phyloP scores from a whole-genome alignment of 163 green algal genomes.

The Scenedesmus sp. region DNA sequence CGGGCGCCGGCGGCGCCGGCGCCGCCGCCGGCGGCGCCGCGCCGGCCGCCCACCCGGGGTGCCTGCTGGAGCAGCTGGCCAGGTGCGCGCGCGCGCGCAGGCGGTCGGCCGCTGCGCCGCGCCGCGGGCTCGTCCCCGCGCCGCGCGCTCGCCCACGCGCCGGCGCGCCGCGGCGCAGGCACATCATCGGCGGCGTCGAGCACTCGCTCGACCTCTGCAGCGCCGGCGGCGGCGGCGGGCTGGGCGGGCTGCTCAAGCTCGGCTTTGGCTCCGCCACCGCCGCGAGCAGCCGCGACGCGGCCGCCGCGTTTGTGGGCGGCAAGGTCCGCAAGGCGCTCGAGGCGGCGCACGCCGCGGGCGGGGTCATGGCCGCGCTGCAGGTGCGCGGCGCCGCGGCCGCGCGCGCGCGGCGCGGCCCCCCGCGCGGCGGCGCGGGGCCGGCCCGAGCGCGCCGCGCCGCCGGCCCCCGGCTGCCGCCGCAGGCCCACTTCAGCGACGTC shows the following conservation, averaged over 20 bases:
- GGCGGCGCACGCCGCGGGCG: slow-evolving; percentile 47
- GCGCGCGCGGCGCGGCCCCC: too few species aligned
- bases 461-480: background rate
- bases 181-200: slow-evolving; percentile 54
- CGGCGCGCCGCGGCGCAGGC: slow-evolving; percentile 7
- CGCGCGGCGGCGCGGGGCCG: too few species aligned
- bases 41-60: slow-evolving; percentile 51
- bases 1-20: background rate
- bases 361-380: slow-evolving; percentile 64
- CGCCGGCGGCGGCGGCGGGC: slow-evolving; percentile 1
- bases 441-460: background rate
- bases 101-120: too few species aligned
- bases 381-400: slow-evolving; percentile 47
- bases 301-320: slow-evolving; percentile 31
- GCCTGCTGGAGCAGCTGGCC: slow-evolving; percentile 71
- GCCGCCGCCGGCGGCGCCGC: background rate
- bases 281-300: slow-evolving; percentile 22
- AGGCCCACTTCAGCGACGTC: slow-evolving; percentile 44
- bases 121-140: too few species aligned
- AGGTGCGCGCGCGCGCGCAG: too few species aligned
- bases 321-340: slow-evolving; percentile 62
- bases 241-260: slow-evolving; percentile 25
- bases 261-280: slow-evolving; percentile 11
- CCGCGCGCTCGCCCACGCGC: too few species aligned
- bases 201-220: slow-evolving; percentile 46